Evolutionary conservation across 495 filamentous ascomycete genomes (phyloP), one percentile per base, ranked within the genome.

Genomic region (Xylaria cubensis): DNA sequence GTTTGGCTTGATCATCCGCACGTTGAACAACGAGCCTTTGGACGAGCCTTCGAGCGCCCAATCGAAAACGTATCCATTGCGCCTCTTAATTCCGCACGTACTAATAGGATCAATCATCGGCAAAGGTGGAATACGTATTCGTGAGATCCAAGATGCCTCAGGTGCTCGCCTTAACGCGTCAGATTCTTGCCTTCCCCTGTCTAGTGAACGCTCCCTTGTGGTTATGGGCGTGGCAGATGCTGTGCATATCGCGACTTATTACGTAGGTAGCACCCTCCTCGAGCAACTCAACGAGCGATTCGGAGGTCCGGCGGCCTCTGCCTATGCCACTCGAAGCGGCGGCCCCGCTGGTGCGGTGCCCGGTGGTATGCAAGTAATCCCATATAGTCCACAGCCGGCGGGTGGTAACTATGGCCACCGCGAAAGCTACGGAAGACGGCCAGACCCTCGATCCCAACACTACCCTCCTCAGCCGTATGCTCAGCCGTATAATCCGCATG

Each of bases 81-180:
- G 96, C 72, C 91, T 99, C 62, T 90, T 99, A 67, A 92, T 99
- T 73, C 96, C 96, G 26, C 96, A 98, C 79, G 95, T 98, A 74
- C 89, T 99, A 68, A 98, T 99, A 76, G 96, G 96, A 50, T 97
- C 97, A 19, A 98, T 99, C 84, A 99, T 99, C 82, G 96, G 96
- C 78, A 98, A 98, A 84, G 92, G 90, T 70, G 96, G 96, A 72
- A 91, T 93, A 67, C 90, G 96, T 66, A 99, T 99, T 81, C 95
- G 96, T 64, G 96, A 99, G 85, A 99, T 99, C 74, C 96, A 99
- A 82, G 96, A 98, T 78, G 94, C 94, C 5, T 99, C 96, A 4
- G 96, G 97, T 61, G 95, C 96, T 58, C 92, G 97, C 68, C 91
- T 99, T 29, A 99, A 98, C 81, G 96, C 97, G 44, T 99, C 96